Conservation (phyloP, 768 basidiomycete genomes). For the Leccinum broughii region DNA sequence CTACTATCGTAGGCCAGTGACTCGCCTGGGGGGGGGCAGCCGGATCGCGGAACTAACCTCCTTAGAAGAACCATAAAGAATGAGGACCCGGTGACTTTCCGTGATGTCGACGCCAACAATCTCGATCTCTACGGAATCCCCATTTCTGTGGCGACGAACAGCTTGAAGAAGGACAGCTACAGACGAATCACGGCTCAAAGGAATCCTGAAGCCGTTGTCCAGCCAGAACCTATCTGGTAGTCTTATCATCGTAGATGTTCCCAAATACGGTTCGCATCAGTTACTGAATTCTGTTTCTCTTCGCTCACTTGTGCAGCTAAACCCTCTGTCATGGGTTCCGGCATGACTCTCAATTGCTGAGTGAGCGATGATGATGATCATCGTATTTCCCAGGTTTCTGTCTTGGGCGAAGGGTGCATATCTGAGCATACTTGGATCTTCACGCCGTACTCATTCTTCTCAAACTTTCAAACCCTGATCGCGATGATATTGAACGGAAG, state of each 20-base stretch:
- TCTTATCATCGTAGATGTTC: neutral
- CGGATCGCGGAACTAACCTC: too few relatives aligned
- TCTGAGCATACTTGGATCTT: neutral
- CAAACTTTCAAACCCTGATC: neutral
- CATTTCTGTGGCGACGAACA: neutral
- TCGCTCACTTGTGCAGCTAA: neutral
- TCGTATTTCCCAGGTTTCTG: neutral
- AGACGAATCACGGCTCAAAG: neutral
- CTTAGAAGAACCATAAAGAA: slow-evolving; percentile 5
- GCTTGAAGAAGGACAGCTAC: neutral
- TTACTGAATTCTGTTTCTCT: neutral
- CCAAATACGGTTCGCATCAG: neutral
- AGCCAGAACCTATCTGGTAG: neutral
- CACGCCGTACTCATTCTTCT: neutral
- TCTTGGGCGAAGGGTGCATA: neutral
- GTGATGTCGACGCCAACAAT: neutral
- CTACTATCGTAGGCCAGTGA: too few relatives aligned
- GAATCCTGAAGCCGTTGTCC: neutral
- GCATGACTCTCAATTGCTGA: neutral
- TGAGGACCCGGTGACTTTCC: neutral
- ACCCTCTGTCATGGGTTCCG: neutral
- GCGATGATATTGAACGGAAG: neutral
- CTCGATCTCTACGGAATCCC: slow-evolving; percentile 1
- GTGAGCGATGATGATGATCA: neutral
- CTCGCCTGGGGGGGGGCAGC: too few relatives aligned